These are phyloP conservation scores for Fusarium guadeloupense DNA, from an alignment of 2,329 filamentous ascomycete species.

Conservation along the genomic window DNA sequence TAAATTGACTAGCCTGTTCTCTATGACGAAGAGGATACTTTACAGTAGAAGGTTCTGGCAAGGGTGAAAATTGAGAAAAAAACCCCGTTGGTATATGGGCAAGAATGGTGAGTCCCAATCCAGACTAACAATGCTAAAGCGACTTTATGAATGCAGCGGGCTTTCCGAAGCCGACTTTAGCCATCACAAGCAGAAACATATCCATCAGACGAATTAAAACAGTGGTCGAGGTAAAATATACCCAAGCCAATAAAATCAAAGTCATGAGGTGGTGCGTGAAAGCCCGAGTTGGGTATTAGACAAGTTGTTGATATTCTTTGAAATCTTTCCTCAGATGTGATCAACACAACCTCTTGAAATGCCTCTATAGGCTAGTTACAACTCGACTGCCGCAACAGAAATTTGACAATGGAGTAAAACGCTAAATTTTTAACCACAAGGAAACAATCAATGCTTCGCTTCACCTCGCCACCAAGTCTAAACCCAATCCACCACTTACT, in stretches of 20 bases:
- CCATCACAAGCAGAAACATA: neutral
- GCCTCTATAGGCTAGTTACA: constrained; percentile 22
- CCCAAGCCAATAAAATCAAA: constrained; percentile 26
- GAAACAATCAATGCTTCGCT: constrained; percentile 18
- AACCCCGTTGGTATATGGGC: too few species aligned
- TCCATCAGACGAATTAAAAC: neutral
- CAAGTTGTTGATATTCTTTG: constrained; percentile 11
- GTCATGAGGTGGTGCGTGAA: neutral
- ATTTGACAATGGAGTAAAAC: neutral
- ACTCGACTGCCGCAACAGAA: neutral
- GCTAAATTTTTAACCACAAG: neutral
- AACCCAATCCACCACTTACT: neutral
- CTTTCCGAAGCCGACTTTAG: neutral
- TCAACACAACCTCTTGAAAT: constrained; percentile 31
- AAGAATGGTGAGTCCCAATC: too few species aligned
- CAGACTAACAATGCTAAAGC: constrained; percentile 55
- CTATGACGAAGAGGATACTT: constrained; percentile 47
- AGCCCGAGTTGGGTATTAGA: constrained; percentile 26
- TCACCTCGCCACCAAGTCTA: neutral
- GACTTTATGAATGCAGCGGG: constrained; percentile 51
- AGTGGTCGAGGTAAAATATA: neutral
- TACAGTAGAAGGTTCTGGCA: constrained; percentile 49
- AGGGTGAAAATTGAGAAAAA: constrained; percentile 54
- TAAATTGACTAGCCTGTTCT: neutral
- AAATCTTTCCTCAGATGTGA: constrained; percentile 14